Conservation (phyloP, 2,329 filamentous ascomycete species). For the Cladophialophora immunda region DNA sequence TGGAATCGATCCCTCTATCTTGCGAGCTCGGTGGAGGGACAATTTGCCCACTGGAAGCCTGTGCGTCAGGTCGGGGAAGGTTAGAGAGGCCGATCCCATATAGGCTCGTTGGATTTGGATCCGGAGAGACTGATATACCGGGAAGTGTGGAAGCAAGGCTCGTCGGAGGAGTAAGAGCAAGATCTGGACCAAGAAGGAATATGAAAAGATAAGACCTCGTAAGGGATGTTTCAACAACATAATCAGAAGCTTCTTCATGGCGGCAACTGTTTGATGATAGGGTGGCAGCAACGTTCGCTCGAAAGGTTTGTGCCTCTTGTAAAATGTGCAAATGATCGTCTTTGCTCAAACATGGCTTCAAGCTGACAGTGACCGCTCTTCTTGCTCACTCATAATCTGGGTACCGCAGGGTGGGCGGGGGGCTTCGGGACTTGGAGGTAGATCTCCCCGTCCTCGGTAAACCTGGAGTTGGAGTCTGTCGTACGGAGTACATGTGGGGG, state of each 20-base stretch:
- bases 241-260: conserved; percentile 9
- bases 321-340: not conserved
- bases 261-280: not conserved
- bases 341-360: not conserved
- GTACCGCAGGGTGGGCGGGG: not conserved
- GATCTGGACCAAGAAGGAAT: conserved; percentile 20
- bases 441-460: not conserved
- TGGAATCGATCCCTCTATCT: conserved; percentile 9
- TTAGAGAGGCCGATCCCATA: conserved; percentile 10
- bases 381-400: not conserved
- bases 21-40: conserved; percentile 9
- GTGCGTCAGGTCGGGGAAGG: conserved; percentile 25
- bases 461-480: not conserved
- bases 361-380: not conserved
- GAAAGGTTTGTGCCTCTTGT: not conserved
- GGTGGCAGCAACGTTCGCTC: not conserved
- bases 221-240: conserved; percentile 17
- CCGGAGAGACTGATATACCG: conserved; percentile 20
- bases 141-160: conserved; percentile 20
- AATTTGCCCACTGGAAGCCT: conserved; percentile 20
- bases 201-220: conserved; percentile 11
- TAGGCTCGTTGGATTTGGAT: conserved; percentile 23
- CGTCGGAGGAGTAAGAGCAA: conserved; percentile 19
- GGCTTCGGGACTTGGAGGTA: not conserved
- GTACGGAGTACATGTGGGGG: not conserved